Base-by-base conservation (phyloP, 139 green algal genomes). In the Chlamydomonas sphaeroides region DNA sequence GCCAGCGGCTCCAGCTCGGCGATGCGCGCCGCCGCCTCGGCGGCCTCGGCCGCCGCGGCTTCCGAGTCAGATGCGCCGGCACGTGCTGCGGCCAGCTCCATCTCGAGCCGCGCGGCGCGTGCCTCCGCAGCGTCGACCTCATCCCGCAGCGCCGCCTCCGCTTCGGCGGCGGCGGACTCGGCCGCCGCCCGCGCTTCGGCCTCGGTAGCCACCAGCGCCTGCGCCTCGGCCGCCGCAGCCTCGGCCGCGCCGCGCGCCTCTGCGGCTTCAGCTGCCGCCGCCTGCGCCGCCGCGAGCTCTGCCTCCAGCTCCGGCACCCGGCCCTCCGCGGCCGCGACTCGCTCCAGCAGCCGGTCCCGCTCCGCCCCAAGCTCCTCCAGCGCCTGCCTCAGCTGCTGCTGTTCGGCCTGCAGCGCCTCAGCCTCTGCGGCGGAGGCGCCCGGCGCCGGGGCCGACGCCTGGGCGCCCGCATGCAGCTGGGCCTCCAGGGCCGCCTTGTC, bases 291-390 rank as follows among this genome's bases (percentile, higher is more conserved):
- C n/a, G 61, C 59, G 8, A 62, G 35, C 0, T 39, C 30, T 6
- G 20, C 42, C 75, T 82, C 42, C 61, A 82, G 75, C 23, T 72
- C 75, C 45, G 61, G 62, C 39, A 72, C 32, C 21, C 75, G 61
- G 3, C 38, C 75, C 1, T 41, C 75, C 1, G 32, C 59, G 0
- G 25, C 61, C 7, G 33, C n/a, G 28, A 82, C 56, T n/a, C 38
- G 11, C 59, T 66, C 59, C n/a, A 2, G 30, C 4, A 66, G 59
- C 61, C 69, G 42, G 42, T 72, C 75, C 21, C 62, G 42, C n/a
- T 82, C 61, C 4, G 42, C 42, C 3, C 33, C 39, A 2, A 51
- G 21, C 3, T 72, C 75, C 11, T 5, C 42, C 42, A 82, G 32
- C 61, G 72, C 62, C 42, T 49, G 61, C 75, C 59, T 61, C 42